phyloP scores from a whole-genome alignment of 805 yeast genomes.

The Metschnikowia borealis region DNA sequence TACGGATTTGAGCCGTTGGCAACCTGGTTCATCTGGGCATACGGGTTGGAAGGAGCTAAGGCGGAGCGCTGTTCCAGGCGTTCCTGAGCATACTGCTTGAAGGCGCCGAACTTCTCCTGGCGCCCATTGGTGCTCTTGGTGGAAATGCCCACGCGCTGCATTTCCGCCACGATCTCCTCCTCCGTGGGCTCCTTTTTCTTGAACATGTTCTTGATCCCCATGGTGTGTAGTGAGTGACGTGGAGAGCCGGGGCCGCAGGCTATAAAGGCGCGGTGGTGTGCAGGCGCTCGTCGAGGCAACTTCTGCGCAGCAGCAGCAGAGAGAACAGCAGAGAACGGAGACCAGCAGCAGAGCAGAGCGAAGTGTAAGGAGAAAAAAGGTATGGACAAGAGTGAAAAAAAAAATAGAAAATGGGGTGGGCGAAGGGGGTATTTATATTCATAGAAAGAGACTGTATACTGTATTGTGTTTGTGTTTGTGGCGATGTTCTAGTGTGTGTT shows the following conservation, averaged over 20 bases:
- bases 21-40: constrained; percentile 26
- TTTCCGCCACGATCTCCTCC: constrained; percentile 39
- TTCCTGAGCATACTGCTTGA: constrained; percentile 46
- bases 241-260: not conserved
- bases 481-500: too few relatives aligned
- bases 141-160: constrained; percentile 40
- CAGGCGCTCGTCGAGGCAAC: not conserved
- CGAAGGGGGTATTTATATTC: too few relatives aligned
- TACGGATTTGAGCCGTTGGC: constrained; percentile 14
- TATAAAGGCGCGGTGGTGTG: not conserved
- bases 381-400: too few relatives aligned
- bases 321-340: too few relatives aligned
- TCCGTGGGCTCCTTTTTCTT: constrained; percentile 49
- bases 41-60: constrained; percentile 40
- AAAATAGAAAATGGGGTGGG: too few relatives aligned
- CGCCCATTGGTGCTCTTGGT: constrained; percentile 33
- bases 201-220: constrained; percentile 47
- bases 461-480: too few relatives aligned
- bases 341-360: too few relatives aligned
- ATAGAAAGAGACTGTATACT: too few relatives aligned
- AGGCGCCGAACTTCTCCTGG: constrained; percentile 50
- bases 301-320: too few relatives aligned
- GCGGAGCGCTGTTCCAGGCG: constrained; percentile 33
- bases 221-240: constrained; percentile 12
- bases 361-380: too few relatives aligned